Evolutionary conservation across 2,329 filamentous ascomycete genomes (phyloP).

Genomic region (Nemania bipapillata): DNA sequence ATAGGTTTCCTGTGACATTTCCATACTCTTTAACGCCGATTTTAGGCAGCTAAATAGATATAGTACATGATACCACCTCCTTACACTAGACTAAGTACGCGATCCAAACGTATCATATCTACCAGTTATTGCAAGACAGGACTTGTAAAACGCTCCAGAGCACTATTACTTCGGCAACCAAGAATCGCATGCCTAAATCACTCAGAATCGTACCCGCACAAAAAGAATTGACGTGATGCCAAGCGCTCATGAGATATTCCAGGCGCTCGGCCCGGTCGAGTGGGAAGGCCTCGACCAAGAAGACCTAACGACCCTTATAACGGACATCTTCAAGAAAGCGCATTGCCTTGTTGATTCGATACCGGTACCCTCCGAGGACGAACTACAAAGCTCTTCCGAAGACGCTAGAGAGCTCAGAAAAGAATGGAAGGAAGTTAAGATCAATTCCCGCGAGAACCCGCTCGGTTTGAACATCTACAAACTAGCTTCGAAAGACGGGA

Average conservation of each 20-base stretch:
- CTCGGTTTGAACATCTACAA: constrained; percentile 83
- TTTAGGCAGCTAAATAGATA: too few relatives aligned
- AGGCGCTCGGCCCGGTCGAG: constrained; percentile 63
- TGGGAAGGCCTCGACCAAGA: constrained; percentile 59
- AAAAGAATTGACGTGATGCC: constrained; percentile 34
- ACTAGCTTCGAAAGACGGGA: constrained; percentile 78
- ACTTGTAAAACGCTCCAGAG: background rate
- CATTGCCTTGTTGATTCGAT: constrained; percentile 81
- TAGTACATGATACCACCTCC: too few relatives aligned
- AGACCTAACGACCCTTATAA: constrained; percentile 65
- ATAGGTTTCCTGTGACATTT: too few relatives aligned
- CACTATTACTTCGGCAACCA: background rate
- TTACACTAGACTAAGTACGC: too few relatives aligned
- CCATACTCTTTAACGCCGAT: too few relatives aligned
- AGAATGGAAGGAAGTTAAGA: constrained; percentile 87
- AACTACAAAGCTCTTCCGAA: constrained; percentile 58
- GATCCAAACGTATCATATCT: too few relatives aligned
- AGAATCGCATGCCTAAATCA: background rate
- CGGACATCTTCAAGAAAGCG: constrained; percentile 71
- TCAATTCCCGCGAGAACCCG: constrained; percentile 77
- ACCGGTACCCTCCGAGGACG: constrained; percentile 63
- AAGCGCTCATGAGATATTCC: constrained; percentile 61
- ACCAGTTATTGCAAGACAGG: background rate
- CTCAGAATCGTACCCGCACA: background rate
- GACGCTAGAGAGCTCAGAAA: constrained; percentile 71